Conservation (phyloP, 495 filamentous ascomycete genomes). For the Aspergillus cavernicola region DNA sequence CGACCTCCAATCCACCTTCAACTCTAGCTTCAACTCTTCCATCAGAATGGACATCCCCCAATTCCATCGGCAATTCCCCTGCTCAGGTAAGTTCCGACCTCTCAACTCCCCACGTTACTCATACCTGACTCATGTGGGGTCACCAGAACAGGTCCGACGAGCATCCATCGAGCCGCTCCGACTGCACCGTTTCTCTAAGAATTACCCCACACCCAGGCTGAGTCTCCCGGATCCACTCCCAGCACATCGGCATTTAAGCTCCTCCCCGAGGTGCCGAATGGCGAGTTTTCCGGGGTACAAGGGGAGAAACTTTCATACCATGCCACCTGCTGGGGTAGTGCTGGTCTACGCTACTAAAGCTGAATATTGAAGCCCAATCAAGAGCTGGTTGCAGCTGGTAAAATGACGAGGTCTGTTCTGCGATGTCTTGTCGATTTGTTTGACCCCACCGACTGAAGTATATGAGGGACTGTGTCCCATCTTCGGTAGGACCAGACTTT, state of each 20-base stretch:
- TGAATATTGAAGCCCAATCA: neutral
- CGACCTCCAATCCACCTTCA: too few relatives aligned
- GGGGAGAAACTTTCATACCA: neutral
- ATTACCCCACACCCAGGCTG: slow-evolving; percentile 14
- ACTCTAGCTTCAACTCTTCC: too few relatives aligned
- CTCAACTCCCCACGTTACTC: slow-evolving; percentile 26
- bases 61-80: neutral
- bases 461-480: neutral
- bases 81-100: neutral
- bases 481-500: neutral
- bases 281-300: neutral
- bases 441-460: neutral
- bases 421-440: neutral
- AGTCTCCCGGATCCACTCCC: slow-evolving; percentile 14
- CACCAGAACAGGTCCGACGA: slow-evolving; percentile 3
- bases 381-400: neutral
- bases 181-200: neutral
- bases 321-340: neutral
- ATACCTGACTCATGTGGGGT: slow-evolving; percentile 42
- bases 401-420: neutral
- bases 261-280: slow-evolving; percentile 20
- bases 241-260: slow-evolving; percentile 15
- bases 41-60: too few relatives aligned
- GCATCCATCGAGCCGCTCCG: neutral
- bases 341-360: neutral